These are phyloP conservation scores for Themeda triandra DNA, from an alignment of 176 grass and related monocot genomes.

Conservation along the genomic window DNA sequence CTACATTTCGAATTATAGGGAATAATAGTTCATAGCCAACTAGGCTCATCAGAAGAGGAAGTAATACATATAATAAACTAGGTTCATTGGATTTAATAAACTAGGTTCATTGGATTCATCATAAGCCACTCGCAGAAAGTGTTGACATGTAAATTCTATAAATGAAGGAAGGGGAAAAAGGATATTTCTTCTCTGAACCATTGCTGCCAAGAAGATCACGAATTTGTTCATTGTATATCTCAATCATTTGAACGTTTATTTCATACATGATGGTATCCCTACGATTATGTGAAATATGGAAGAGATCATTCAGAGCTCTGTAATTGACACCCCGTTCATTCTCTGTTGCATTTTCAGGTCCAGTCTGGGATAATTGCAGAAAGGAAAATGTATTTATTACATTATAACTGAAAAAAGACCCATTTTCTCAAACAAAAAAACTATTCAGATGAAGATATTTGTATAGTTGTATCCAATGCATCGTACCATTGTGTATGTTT, in stretches of 20 bases:
- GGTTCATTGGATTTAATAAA: neutral
- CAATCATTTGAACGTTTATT: conserved; percentile 86
- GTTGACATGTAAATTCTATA: neutral
- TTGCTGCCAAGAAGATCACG: conserved; percentile 62
- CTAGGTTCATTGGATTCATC: neutral
- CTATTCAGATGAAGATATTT: neutral
- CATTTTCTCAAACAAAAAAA: neutral
- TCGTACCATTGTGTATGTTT: conserved; percentile 98
- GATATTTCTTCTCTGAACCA: conserved; percentile 88
- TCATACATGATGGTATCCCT: conserved; percentile 64
- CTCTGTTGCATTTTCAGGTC: conserved; percentile 62
- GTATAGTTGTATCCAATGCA: neutral
- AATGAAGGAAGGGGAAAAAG: conserved; percentile 26
- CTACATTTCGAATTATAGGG: neutral
- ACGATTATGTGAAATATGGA: conserved; percentile 67
- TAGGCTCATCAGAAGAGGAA: neutral
- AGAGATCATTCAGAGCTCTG: conserved; percentile 79
- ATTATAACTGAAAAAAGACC: neutral
- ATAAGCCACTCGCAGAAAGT: conserved; percentile 6
- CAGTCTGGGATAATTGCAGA: conserved; percentile 48
- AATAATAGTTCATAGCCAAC: neutral
- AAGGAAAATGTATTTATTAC: conserved; percentile 10
- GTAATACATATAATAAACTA: conserved; percentile 2
- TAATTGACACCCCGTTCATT: conserved; percentile 87
- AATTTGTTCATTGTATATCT: conserved; percentile 97